Evolutionary conservation across 371 early-diverging fungal species (phyloP), one percentile per base, ranked within the genome.

Genomic region (Catenaria anguillulae): DNA sequence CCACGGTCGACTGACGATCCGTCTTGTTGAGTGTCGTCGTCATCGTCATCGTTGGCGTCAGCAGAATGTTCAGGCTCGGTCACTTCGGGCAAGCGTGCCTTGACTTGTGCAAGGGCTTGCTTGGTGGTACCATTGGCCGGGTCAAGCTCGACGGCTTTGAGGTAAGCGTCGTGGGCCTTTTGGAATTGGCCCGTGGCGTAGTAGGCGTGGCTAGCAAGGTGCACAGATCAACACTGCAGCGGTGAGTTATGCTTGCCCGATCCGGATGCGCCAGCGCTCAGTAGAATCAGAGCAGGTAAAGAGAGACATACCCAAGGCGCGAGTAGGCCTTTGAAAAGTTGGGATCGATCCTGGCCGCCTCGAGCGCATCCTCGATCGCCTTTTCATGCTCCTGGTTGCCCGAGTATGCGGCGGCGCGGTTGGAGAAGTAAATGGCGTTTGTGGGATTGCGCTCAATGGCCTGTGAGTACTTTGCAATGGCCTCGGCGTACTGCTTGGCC

Each of bases 371-470:
- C 31, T 75, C 78, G 31, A 93, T 85, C 12, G 97, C 94, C 65
- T 82, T 83, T 37, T 84, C 82, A 70, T 91, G 89, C 62, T 92
- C 83, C 33, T 85, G 86, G 64, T 76, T 77, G 74, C 92, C 92
- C 65, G 86, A 87, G 75, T 92, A 85, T 5, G 97, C 96, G 43
- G 97, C 97, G 62, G 97, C 93, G 68, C 96, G 82, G 84, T 97
- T 97, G 33, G 90, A 84, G 68, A 84, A 95, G 77, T 89, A 97
- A 21, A 97, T 90, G 33, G 96, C 92, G 65, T 91, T 92, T 60
- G 68, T 73, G 21, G 71, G 67, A 70, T 92, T 84, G 52, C 92
- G 72, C 36, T 73, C 84, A 67, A 97, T 95, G 48, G 97, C 97
- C 71, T 89, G 80, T 42, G 88, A 82, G 72, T 95, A 97, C 42